phyloP scores from a whole-genome alignment of 2,329 filamentous ascomycete genomes.

The Clarireedia homoeocarpa region DNA sequence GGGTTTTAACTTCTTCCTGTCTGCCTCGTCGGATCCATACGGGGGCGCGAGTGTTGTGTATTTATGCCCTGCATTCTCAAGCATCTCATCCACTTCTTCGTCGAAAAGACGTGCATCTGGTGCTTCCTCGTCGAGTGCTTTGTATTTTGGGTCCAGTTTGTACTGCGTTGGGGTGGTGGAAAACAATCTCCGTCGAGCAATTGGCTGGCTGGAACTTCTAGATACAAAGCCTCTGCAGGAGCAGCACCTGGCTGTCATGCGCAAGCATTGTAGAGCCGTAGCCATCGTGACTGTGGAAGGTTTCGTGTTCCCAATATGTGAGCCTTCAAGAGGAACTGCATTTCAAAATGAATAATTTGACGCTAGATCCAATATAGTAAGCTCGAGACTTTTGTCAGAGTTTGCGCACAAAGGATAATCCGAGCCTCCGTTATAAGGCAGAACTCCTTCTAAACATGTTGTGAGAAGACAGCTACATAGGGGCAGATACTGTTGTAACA shows the following conservation, averaged over 20 bases:
- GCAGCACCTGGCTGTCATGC: constrained; percentile 22
- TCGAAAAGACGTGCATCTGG: background rate
- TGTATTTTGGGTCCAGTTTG: constrained; percentile 8
- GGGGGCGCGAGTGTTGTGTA: constrained; percentile 1
- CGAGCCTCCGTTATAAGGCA: background rate
- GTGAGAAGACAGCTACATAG: too few species aligned
- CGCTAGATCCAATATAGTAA: background rate
- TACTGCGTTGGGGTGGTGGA: constrained; percentile 17
- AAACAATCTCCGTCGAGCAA: constrained; percentile 19
- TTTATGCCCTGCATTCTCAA: background rate
- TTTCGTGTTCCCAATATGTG: constrained; percentile 1
- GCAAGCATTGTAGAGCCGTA: constrained; percentile 25
- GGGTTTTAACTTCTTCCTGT: constrained; percentile 22
- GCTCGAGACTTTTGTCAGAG: background rate
- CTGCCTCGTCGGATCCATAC: constrained; percentile 4
- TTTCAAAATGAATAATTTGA: background rate
- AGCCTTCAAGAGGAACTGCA: background rate
- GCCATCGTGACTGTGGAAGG: constrained; percentile 20
- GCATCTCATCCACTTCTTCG: constrained; percentile 7
- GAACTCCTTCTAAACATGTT: background rate
- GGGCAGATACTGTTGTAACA: too few species aligned
- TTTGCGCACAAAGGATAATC: background rate
- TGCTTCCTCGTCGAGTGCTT: constrained; percentile 2
- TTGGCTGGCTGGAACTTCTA: constrained; percentile 13
- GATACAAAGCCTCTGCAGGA: constrained; percentile 14